phyloP scores from a whole-genome alignment of 768 basidiomycete species.

The Pulveroboletus sp. region DNA sequence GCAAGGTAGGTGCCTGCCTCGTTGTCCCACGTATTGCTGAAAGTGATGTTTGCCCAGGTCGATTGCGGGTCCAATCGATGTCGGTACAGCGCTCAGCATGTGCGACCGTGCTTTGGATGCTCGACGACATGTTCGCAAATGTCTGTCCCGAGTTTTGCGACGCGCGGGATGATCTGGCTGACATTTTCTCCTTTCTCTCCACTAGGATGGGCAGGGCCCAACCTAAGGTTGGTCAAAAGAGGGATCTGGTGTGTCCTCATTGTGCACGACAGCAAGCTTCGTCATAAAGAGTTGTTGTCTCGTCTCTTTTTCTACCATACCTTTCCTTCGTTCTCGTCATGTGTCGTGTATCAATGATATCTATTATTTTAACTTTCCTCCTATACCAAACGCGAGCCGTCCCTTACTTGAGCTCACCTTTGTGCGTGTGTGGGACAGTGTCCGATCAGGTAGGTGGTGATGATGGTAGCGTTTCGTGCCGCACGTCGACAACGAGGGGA shows the following conservation, averaged over 20 bases:
- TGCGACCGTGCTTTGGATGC: conserved; percentile 33
- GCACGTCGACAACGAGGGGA: conserved; percentile 24
- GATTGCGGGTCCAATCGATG: conserved; percentile 39
- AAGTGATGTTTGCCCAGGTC: conserved; percentile 28
- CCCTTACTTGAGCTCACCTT: not conserved
- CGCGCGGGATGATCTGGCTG: conserved; percentile 10
- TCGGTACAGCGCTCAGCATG: conserved; percentile 40
- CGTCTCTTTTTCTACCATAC: not conserved
- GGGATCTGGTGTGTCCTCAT: conserved; percentile 16
- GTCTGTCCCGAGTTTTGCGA: conserved; percentile 20
- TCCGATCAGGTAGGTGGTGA: conserved; percentile 9
- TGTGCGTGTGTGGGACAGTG: not conserved
- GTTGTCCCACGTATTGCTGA: conserved; percentile 17
- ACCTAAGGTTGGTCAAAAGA: conserved; percentile 16
- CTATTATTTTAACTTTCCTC: conserved; percentile 18
- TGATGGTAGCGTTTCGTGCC: conserved; percentile 1
- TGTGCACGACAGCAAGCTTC: conserved; percentile 17
- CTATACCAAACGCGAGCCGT: not conserved
- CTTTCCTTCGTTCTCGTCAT: not conserved
- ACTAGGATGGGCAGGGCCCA: conserved; percentile 23
- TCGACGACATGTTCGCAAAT: conserved; percentile 37
- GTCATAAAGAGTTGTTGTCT: not conserved
- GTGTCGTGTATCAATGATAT: conserved; percentile 14
- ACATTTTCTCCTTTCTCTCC: not conserved
- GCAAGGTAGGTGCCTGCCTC: conserved; percentile 24